Conservation (phyloP, 2,329 filamentous ascomycete species). For the Macrophomina tecta region DNA sequence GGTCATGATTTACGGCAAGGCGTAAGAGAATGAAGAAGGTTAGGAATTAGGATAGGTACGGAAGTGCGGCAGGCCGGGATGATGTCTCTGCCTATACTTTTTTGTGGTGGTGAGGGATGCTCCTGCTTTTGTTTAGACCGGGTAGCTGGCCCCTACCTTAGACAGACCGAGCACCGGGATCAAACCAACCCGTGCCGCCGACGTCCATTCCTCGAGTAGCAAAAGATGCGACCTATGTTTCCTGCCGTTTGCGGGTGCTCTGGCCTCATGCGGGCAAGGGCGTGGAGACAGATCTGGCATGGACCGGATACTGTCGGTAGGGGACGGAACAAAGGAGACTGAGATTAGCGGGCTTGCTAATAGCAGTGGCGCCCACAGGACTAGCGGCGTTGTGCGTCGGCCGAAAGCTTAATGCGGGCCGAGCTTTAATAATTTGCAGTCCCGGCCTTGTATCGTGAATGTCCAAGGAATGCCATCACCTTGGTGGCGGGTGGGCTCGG, state of each 20-base stretch:
- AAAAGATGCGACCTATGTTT: neutral
- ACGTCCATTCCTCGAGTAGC: neutral
- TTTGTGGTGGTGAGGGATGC: neutral
- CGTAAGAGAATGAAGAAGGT: neutral
- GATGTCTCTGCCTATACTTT: neutral
- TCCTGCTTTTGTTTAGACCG: slow-evolving; percentile 1
- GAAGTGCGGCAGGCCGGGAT: neutral
- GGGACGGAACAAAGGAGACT: neutral
- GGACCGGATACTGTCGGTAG: slow-evolving; percentile 8
- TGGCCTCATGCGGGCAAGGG: neutral
- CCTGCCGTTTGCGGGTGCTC: neutral
- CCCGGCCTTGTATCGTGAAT: no score
- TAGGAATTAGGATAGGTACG: neutral
- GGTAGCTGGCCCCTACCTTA: neutral
- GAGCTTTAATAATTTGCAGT: neutral
- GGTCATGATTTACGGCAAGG: neutral
- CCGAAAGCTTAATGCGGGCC: slow-evolving; percentile 3
- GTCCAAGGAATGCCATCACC: neutral
- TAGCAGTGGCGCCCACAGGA: no score
- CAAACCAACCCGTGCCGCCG: neutral
- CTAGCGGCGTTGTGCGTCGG: neutral
- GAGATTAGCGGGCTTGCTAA: neutral
- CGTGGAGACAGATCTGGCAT: neutral
- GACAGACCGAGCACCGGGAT: neutral
- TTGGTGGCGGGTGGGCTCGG: neutral